A percentile compares a stretch with the other conserved stretches of the same genome.
phyloP scores from a whole-genome alignment of 352 stramenopile species.

The Plasmopara muralis region DNA sequence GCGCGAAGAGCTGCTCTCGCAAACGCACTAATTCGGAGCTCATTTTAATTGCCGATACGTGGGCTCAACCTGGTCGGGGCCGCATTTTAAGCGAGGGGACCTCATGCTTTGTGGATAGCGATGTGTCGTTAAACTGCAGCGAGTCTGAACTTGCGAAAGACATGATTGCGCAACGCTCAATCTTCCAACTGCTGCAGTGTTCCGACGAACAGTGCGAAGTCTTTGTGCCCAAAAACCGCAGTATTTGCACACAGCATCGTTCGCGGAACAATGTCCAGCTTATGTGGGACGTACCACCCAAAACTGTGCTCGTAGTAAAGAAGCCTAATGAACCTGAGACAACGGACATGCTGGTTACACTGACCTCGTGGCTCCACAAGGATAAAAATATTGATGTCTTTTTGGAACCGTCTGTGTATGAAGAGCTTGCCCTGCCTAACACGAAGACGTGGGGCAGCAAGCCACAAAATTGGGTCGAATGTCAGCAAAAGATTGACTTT shows the following conservation, averaged over 20 bases:
- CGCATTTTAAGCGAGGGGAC: conserved; percentile 69
- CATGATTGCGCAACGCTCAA: conserved; percentile 33
- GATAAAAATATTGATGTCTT: conserved; percentile 69
- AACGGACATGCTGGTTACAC: conserved; percentile 55
- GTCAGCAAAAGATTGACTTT: conserved; percentile 84
- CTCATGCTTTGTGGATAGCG: conserved; percentile 37
- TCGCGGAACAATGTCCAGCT: conserved; percentile 86
- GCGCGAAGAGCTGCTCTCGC: conserved; percentile 44
- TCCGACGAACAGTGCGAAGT: conserved; percentile 86
- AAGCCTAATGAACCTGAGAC: conserved; percentile 81
- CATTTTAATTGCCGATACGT: conserved; percentile 72
- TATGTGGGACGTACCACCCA: conserved; percentile 82
- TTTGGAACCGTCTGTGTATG: conserved; percentile 68
- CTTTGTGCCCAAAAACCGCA: conserved; percentile 81
- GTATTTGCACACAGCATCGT: conserved; percentile 78
- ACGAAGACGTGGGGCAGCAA: conserved; percentile 61
- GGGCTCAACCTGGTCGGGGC: conserved; percentile 53
- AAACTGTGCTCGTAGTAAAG: conserved; percentile 82
- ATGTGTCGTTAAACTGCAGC: conserved; percentile 41
- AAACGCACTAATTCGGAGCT: conserved; percentile 82
- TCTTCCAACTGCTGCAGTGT: conserved; percentile 78
- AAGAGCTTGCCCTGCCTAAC: conserved; percentile 44
- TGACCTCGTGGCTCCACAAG: conserved; percentile 66
- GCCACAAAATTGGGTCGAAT: conserved; percentile 53
- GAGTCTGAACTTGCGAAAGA: conserved; percentile 31